These are phyloP conservation scores for Pezicula radicicola DNA, from an alignment of 2,329 filamentous ascomycete genomes.

Conservation along the genomic window DNA sequence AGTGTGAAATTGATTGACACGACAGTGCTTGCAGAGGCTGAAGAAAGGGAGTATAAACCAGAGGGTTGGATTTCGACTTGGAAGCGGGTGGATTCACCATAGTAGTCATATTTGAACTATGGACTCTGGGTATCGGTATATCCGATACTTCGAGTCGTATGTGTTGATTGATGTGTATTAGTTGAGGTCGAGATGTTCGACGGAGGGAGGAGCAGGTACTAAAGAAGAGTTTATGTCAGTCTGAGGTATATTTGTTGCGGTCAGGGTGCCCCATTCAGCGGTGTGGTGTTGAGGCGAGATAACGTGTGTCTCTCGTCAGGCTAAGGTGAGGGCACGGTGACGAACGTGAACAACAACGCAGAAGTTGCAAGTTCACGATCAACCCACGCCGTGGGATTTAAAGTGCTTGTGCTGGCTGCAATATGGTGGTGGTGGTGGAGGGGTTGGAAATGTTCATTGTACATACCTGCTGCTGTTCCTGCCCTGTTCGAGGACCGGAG, in stretches of 20 bases:
- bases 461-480: too few relatives aligned
- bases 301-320: background rate
- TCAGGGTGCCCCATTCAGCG: conserved; percentile 11
- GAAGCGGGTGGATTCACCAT: conserved; percentile 48
- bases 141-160: conserved; percentile 26
- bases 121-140: conserved; percentile 28
- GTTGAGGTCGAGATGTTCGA: conserved; percentile 7
- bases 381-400: background rate
- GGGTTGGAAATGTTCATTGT: too few relatives aligned
- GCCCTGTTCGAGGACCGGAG: too few relatives aligned
- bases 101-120: conserved; percentile 52
- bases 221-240: conserved; percentile 15
- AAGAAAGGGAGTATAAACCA: conserved; percentile 37
- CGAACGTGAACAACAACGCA: background rate
- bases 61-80: conserved; percentile 32
- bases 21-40: conserved; percentile 27
- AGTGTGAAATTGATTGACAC: conserved; percentile 19
- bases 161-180: conserved; percentile 1
- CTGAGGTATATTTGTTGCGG: conserved; percentile 5
- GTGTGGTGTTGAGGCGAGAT: background rate
- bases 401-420: background rate
- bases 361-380: background rate
- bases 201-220: conserved; percentile 8
- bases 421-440: too few relatives aligned
- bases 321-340: background rate